phyloP scores from a whole-genome alignment of 2,329 filamentous ascomycete genomes.

The Penicillium sp. region DNA sequence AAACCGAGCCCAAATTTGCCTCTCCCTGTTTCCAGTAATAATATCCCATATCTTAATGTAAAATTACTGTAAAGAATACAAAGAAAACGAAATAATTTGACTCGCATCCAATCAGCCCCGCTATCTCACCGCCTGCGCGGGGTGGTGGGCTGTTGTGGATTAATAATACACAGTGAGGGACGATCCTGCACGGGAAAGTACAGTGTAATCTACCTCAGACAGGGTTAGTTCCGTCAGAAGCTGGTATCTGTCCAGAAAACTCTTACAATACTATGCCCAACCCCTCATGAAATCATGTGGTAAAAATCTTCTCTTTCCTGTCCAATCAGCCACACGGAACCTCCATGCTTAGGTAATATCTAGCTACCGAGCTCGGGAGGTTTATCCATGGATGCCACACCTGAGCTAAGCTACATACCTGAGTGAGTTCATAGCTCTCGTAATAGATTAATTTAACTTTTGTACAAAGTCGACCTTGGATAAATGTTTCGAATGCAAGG shows the following conservation, averaged over 20 bases:
- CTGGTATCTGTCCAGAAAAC: background rate
- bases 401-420: background rate
- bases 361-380: background rate
- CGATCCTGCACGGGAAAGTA: background rate
- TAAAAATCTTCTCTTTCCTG: background rate
- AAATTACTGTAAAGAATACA: background rate
- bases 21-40: background rate
- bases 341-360: background rate
- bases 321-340: background rate
- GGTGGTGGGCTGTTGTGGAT: slow-evolving; percentile 5
- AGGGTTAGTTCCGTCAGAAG: background rate
- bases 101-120: slow-evolving; percentile 7
- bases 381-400: background rate
- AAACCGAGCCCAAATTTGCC: background rate
- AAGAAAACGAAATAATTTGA: background rate
- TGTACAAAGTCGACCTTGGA: background rate
- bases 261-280: background rate
- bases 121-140: slow-evolving; percentile 17
- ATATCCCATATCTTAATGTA: background rate
- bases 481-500: background rate
- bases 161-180: slow-evolving; percentile 13
- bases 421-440: background rate
- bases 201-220: background rate
- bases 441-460: background rate
- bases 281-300: background rate